Evolutionary conservation across 2,329 filamentous ascomycete genomes (phyloP).

Genomic region (Aureobasidium sp.): DNA sequence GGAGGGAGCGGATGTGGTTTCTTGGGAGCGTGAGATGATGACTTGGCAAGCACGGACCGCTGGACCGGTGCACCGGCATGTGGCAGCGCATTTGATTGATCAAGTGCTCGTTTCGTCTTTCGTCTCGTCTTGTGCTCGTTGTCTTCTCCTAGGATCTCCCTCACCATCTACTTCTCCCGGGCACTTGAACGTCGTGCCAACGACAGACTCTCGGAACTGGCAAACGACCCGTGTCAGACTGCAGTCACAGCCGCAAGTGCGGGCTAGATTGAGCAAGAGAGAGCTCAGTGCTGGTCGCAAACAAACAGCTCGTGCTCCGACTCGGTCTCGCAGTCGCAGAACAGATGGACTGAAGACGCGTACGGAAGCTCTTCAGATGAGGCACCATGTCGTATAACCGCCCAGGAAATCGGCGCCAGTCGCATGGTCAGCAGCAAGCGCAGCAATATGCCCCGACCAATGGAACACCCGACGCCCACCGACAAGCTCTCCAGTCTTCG

Average conservation of each 20-base stretch:
- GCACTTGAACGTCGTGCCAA: neutral
- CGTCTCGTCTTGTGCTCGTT: neutral
- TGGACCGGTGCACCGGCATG: neutral
- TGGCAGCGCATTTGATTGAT: conserved; percentile 8
- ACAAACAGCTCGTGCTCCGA: neutral
- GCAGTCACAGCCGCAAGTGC: neutral
- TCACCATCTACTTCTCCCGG: neutral
- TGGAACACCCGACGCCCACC: neutral
- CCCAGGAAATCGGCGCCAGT: conserved; percentile 1
- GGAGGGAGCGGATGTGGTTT: neutral
- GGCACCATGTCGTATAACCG: conserved; percentile 10
- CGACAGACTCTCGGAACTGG: neutral
- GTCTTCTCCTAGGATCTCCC: neutral
- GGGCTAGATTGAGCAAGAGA: neutral
- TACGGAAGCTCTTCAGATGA: neutral
- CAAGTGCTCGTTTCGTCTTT: conserved; percentile 7
- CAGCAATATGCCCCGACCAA: neutral
- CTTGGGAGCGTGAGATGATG: neutral
- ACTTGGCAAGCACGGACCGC: neutral
- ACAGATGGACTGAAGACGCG: neutral
- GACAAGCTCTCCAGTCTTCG: neutral
- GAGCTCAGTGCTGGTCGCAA: neutral
- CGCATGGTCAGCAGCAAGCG: conserved; percentile 8
- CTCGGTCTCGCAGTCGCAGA: neutral
- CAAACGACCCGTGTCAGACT: neutral